A percentile compares a stretch with the other conserved stretches of the same genome.
phyloP scores from a whole-genome alignment of 306 rosid genomes.

The Abrus pulchellus region DNA sequence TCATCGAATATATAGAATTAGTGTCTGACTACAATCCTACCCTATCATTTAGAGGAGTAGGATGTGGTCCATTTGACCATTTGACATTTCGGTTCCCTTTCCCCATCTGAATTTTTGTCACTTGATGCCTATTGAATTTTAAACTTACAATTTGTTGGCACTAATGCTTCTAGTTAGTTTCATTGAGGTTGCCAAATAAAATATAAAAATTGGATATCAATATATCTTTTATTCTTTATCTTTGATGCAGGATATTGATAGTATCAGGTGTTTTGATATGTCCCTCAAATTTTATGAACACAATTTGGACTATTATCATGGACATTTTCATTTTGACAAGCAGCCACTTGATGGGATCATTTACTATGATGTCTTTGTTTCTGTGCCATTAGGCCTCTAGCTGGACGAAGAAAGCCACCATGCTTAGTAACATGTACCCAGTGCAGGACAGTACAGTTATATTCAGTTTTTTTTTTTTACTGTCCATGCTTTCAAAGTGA shows the following conservation, averaged over 20 bases:
- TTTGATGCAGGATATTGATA: conserved; percentile 1
- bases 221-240: neutral
- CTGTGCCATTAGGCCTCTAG: conserved; percentile 2
- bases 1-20: neutral
- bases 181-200: neutral
- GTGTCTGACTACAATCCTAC: neutral
- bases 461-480: neutral
- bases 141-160: conserved; percentile 1
- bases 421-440: conserved; percentile 3
- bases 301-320: conserved; percentile 26
- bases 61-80: conserved; percentile 28
- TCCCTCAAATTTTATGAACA: conserved; percentile 10
- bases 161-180: conserved; percentile 15
- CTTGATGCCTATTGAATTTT: neutral
- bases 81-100: neutral
- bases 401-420: conserved; percentile 35
- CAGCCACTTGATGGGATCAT: conserved; percentile 22
- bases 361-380: conserved; percentile 29
- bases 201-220: neutral
- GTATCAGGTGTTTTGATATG: conserved; percentile 40
- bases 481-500: conserved; percentile 17
- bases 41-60: conserved; percentile 21
- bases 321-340: conserved; percentile 10
- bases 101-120: neutral
- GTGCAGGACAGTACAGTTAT: neutral